Evolutionary conservation across 164 flowering plant genomes (phyloP).

Genomic region (Nelumbo lutea): DNA sequence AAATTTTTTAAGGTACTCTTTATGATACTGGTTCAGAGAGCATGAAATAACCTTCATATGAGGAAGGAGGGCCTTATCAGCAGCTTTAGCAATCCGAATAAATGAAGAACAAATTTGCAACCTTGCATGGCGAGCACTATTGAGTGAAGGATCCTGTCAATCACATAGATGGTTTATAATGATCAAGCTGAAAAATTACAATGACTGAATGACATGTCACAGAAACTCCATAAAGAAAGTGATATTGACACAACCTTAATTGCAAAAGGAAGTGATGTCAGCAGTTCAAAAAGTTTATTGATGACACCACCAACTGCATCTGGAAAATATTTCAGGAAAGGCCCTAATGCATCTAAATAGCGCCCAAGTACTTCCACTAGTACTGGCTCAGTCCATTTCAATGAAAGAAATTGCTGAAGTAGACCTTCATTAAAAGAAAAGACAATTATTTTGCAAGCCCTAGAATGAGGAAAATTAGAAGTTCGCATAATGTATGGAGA

Average conservation of each 20-base stretch:
- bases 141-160: constrained; percentile 82
- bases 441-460: constrained; percentile 20
- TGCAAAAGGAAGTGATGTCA: constrained; percentile 68
- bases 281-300: constrained; percentile 87
- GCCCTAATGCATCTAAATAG: constrained; percentile 83
- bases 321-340: constrained; percentile 72
- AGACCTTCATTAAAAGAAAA: constrained; percentile 50
- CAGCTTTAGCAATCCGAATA: constrained; percentile 80
- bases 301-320: constrained; percentile 84
- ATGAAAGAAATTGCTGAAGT: constrained; percentile 72
- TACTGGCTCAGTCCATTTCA: constrained; percentile 86
- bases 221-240: neutral
- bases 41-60: constrained; percentile 78
- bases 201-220: neutral
- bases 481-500: constrained; percentile 1
- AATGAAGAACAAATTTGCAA: constrained; percentile 94
- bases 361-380: constrained; percentile 72
- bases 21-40: neutral
- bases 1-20: too few species aligned
- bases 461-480: constrained; percentile 5
- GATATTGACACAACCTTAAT: constrained; percentile 48
- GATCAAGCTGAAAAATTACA: neutral
- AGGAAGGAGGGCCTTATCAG: constrained; percentile 83
- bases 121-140: constrained; percentile 74
- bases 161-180: constrained; percentile 8